A percentile compares a stretch with the other conserved stretches of the same genome.
phyloP scores from a whole-genome alignment of 306 rosid species.

The Sechiopsis laciniata region DNA sequence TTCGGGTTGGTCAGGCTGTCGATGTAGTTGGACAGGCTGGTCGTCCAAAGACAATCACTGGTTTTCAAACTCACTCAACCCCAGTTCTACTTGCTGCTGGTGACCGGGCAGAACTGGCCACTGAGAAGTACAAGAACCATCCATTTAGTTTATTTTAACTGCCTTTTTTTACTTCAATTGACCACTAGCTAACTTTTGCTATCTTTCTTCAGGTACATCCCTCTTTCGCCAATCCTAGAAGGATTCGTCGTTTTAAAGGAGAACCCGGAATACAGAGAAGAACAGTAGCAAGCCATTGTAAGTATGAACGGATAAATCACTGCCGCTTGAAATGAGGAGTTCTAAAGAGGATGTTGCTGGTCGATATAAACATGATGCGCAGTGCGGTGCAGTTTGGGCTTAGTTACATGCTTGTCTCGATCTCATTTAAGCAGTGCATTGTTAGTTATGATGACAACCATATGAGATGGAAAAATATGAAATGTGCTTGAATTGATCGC shows the following conservation, averaged over 20 bases:
- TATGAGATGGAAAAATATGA: neutral
- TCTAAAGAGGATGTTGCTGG: constrained; percentile 13
- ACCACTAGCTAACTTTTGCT: constrained; percentile 4
- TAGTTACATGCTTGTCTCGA: neutral
- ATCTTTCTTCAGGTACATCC: constrained; percentile 59
- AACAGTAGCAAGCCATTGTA: constrained; percentile 23
- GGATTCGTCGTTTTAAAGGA: constrained; percentile 89
- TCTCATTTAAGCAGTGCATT: constrained; percentile 14
- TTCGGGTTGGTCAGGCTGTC: constrained; percentile 93
- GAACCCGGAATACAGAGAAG: constrained; percentile 87
- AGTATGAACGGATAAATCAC: constrained; percentile 8
- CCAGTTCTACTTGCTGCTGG: constrained; percentile 98
- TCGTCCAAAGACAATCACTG: constrained; percentile 92
- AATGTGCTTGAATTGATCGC: neutral
- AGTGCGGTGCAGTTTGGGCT: neutral
- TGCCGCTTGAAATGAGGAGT: constrained; percentile 16
- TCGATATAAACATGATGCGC: neutral
- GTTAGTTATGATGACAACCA: constrained; percentile 10
- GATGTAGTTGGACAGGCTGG: constrained; percentile 99
- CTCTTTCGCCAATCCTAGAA: constrained; percentile 87
- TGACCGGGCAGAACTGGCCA: constrained; percentile 91
- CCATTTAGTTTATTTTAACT: neutral
- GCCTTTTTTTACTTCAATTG: neutral
- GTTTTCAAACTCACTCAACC: constrained; percentile 92
- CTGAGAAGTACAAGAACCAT: constrained; percentile 67